Conservation (phyloP, 345 rosid genomes). For the Salix arbutifolia region DNA sequence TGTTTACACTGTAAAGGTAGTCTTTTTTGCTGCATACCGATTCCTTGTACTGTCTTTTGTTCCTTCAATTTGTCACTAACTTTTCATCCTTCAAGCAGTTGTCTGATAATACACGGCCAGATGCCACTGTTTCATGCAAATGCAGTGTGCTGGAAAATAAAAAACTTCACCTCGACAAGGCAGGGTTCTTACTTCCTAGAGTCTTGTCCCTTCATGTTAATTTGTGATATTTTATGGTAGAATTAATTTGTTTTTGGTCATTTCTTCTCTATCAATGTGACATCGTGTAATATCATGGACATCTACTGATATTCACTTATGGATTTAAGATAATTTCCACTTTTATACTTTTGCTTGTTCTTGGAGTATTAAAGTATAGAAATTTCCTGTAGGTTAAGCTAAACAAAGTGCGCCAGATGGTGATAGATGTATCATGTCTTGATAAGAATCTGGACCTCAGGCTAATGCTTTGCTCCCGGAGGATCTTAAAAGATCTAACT, state of each 20-base stretch:
- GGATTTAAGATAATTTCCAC: neutral
- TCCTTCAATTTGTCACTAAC: neutral
- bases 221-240: no score
- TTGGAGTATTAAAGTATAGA: neutral
- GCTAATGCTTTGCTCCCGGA: constrained; percentile 49
- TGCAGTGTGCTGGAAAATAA: constrained; percentile 43
- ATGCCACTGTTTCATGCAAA: constrained; percentile 45
- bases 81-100: constrained; percentile 33
- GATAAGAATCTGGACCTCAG: constrained; percentile 64
- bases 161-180: constrained; percentile 52
- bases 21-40: neutral
- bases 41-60: neutral
- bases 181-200: constrained; percentile 22
- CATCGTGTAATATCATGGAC: no score
- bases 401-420: constrained; percentile 43
- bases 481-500: constrained; percentile 29
- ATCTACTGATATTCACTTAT: neutral
- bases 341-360: neutral
- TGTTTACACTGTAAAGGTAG: constrained; percentile 51
- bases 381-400: constrained; percentile 37
- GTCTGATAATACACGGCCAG: constrained; percentile 24
- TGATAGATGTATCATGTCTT: constrained; percentile 54
- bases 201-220: no score
- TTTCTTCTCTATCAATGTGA: no score
- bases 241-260: neutral